Evolutionary conservation across 176 grass and related monocot genomes (phyloP).

Genomic region (Oryza glumipatula): DNA sequence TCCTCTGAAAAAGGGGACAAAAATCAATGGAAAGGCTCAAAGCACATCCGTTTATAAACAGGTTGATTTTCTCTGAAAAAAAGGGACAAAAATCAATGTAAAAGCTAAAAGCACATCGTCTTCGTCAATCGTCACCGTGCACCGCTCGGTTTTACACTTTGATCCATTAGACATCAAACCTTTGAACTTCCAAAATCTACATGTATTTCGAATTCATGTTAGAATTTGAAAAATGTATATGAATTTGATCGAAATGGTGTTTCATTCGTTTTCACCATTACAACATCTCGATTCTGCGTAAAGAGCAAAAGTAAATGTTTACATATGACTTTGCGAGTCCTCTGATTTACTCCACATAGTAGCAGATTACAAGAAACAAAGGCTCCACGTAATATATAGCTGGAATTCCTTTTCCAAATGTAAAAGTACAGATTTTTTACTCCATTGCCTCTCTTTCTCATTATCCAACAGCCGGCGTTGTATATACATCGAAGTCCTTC

Average conservation of each 20-base stretch:
- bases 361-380: slow-evolving; percentile 41
- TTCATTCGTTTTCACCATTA: background rate
- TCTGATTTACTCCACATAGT: background rate
- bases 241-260: background rate
- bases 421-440: slow-evolving; percentile 28
- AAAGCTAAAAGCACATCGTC: too few relatives aligned
- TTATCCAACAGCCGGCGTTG: slow-evolving; percentile 26
- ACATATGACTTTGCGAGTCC: background rate
- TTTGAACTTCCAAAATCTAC: background rate
- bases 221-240: background rate
- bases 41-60: background rate
- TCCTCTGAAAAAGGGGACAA: too few relatives aligned
- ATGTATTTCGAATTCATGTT: background rate
- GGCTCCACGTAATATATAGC: slow-evolving; percentile 35
- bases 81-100: too few relatives aligned
- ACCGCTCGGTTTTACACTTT: background rate
- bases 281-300: background rate
- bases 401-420: slow-evolving; percentile 36
- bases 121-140: too few relatives aligned
- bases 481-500: slow-evolving; percentile 46
- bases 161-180: background rate
- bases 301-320: background rate
- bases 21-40: background rate
- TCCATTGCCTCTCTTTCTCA: slow-evolving; percentile 32
- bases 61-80: too few relatives aligned